phyloP scores from a whole-genome alignment of 169 alveolate species.

The Eimeria falciformis region DNA sequence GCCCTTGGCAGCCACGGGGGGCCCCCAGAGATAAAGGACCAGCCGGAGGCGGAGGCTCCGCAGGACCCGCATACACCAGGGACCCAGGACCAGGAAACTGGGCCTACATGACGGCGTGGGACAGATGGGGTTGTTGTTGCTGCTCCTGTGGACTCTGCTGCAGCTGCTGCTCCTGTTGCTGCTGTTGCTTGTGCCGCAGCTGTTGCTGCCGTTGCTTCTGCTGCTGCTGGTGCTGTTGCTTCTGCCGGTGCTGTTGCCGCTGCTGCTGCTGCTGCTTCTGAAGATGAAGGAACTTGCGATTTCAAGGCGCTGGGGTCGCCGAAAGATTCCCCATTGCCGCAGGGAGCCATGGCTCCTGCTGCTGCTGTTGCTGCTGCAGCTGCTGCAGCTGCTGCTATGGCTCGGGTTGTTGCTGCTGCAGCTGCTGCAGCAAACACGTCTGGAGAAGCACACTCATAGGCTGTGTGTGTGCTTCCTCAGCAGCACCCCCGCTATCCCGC shows the following conservation, averaged over 20 bases:
- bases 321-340: background rate
- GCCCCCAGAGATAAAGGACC: conserved; percentile 9
- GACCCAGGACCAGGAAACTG: conserved; percentile 26
- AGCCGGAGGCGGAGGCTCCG: conserved; percentile 32
- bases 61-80: conserved; percentile 39
- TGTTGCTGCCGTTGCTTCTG: background rate
- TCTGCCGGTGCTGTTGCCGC: background rate
- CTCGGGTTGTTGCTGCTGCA: background rate
- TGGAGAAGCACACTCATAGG: no score
- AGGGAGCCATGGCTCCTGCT: background rate
- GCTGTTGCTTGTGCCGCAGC: background rate
- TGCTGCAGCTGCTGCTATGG: no score
- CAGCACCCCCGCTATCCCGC: no score
- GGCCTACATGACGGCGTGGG: background rate
- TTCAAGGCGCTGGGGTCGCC: background rate
- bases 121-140: background rate
- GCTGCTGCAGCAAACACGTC: background rate
- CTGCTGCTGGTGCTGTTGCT: background rate
- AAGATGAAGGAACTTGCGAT: background rate
- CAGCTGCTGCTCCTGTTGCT: background rate
- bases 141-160: background rate
- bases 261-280: background rate
- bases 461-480: no score
- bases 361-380: background rate
- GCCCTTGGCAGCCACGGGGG: conserved; percentile 56